phyloP scores from a whole-genome alignment of 495 filamentous ascomycete species.

The Hypoxylon lienhwacheense region DNA sequence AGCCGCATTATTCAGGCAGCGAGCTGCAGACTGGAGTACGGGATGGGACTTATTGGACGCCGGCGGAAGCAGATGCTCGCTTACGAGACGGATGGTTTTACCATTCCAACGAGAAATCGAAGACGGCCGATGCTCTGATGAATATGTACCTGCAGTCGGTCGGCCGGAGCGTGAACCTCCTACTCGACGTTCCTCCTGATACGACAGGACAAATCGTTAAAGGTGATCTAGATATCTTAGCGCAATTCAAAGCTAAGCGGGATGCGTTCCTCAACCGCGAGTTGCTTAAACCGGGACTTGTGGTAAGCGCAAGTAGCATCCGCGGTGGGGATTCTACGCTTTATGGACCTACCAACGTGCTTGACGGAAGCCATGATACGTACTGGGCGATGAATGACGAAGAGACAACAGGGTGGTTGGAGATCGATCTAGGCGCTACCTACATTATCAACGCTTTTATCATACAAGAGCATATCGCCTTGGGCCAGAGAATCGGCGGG shows the following conservation, averaged over 20 bases:
- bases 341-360: slow-evolving; percentile 31
- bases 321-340: slow-evolving; percentile 18
- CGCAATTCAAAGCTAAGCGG: slow-evolving; percentile 28
- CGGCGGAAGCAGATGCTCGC: slow-evolving; percentile 35
- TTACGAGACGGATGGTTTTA: slow-evolving; percentile 37
- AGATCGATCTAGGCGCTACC: slow-evolving; percentile 21
- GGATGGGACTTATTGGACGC: slow-evolving; percentile 34
- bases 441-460: slow-evolving; percentile 31
- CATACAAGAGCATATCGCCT: slow-evolving; percentile 33
- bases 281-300: slow-evolving; percentile 10
- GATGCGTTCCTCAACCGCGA: slow-evolving; percentile 29
- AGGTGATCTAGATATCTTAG: slow-evolving; percentile 22
- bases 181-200: slow-evolving; percentile 38
- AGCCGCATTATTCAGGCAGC: slow-evolving; percentile 26
- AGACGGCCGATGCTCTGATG: slow-evolving; percentile 31
- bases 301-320: slow-evolving; percentile 30
- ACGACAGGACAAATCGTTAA: slow-evolving; percentile 30
- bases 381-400: slow-evolving; percentile 32
- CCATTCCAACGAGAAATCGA: slow-evolving; percentile 31
- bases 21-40: slow-evolving; percentile 31
- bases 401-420: slow-evolving; percentile 26
- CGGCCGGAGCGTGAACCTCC: slow-evolving; percentile 32
- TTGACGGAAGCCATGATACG: slow-evolving; percentile 22
- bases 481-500: slow-evolving; percentile 35
- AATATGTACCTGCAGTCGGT: slow-evolving; percentile 36